Conservation (phyloP, 78 protist species). For the Dictyostelium purpureum region DNA sequence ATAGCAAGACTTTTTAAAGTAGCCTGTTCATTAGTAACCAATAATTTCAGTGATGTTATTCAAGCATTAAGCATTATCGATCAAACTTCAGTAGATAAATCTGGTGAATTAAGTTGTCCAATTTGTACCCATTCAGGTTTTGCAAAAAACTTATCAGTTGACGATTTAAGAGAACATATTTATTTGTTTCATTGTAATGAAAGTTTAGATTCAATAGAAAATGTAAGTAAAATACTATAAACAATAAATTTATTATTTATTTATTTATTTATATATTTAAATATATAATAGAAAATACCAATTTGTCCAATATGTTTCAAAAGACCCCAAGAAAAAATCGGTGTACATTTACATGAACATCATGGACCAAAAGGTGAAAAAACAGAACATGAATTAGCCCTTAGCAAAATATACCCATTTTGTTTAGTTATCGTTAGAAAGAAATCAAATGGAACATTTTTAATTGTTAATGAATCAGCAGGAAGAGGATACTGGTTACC, state of each 20-base stretch:
- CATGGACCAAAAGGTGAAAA: slow-evolving; percentile 21
- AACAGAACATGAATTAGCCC: neutral
- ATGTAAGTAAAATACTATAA: too few relatives aligned
- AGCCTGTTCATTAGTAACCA: slow-evolving; percentile 4
- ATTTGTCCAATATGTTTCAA: slow-evolving; percentile 49
- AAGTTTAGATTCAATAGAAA: neutral
- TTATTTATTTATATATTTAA: too few relatives aligned
- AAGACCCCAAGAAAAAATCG: neutral
- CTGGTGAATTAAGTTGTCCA: slow-evolving; percentile 32
- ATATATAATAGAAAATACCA: too few relatives aligned
- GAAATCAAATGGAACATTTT: neutral
- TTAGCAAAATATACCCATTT: slow-evolving; percentile 21
- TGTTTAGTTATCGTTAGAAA: slow-evolving; percentile 35
- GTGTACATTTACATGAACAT: slow-evolving; percentile 22
- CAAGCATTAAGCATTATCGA: neutral
- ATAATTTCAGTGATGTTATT: neutral
- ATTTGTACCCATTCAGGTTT: slow-evolving; percentile 41
- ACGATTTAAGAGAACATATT: slow-evolving; percentile 30
- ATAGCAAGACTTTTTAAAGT: neutral
- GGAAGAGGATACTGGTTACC: slow-evolving; percentile 72
- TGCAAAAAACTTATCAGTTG: neutral
- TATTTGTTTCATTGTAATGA: slow-evolving; percentile 30
- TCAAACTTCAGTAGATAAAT: neutral
- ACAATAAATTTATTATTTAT: too few relatives aligned
- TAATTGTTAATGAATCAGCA: slow-evolving; percentile 48